A percentile compares a stretch with the other conserved stretches of the same genome.
These are phyloP conservation scores for Trichocomaceae sp. DNA, from an alignment of 2,329 filamentous ascomycete species.

Conservation along the genomic window DNA sequence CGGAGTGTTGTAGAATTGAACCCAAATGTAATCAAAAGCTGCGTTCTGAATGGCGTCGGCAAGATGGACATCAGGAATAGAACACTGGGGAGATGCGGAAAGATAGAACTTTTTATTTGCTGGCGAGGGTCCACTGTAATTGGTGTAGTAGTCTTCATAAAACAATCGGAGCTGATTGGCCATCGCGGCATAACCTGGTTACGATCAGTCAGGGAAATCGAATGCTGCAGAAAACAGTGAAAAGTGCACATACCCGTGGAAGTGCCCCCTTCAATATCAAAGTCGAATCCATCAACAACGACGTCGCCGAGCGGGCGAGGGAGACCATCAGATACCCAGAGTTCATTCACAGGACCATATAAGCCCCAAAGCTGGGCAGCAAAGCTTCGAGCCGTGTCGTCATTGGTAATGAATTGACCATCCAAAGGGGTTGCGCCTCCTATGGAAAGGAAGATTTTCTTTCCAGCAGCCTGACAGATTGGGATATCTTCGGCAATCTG, in stretches of 20 bases:
- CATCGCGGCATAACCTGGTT: conserved; percentile 41
- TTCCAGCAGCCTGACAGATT: conserved; percentile 38
- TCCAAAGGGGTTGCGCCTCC: conserved; percentile 36
- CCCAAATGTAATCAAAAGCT: conserved; percentile 49
- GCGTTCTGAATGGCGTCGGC: conserved; percentile 38
- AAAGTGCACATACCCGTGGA: conserved; percentile 41
- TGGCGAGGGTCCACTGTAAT: conserved; percentile 14
- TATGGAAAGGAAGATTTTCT: conserved; percentile 43
- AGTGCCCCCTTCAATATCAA: conserved; percentile 47
- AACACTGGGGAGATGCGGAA: conserved; percentile 48
- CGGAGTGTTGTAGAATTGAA: conserved; percentile 51
- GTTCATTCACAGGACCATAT: conserved; percentile 39
- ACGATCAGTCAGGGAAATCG: not conserved
- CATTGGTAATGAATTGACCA: conserved; percentile 37
- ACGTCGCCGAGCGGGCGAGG: conserved; percentile 46
- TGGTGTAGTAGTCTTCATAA: conserved; percentile 29
- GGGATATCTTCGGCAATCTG: conserved; percentile 41
- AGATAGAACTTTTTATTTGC: conserved; percentile 46
- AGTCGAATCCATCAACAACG: conserved; percentile 49
- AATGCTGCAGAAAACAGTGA: not conserved
- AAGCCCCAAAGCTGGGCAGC: conserved; percentile 47
- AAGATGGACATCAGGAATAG: conserved; percentile 44
- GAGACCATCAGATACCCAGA: conserved; percentile 25
- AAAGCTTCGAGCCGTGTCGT: conserved; percentile 38
- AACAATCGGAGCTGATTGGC: conserved; percentile 42